Evolutionary conservation across 1,139 yeast genomes (phyloP).

Genomic region (Protomyces arabidopsidicola): DNA sequence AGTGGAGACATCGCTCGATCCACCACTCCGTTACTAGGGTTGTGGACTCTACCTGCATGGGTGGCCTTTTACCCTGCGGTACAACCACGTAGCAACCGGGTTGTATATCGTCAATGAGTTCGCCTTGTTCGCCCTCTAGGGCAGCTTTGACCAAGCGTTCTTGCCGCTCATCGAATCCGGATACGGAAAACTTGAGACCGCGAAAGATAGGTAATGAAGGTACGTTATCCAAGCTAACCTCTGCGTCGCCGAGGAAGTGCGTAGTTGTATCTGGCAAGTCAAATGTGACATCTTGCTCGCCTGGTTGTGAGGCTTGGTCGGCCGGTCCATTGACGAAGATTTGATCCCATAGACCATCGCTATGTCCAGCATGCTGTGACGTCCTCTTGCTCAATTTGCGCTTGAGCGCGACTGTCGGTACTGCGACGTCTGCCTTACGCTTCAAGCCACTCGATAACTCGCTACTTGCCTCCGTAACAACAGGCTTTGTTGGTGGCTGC

Average conservation of each 20-base stretch:
- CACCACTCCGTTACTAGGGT: conserved; percentile 22
- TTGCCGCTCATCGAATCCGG: neutral
- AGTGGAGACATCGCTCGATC: conserved; percentile 21
- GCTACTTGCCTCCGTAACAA: neutral
- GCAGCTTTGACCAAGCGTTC: neutral
- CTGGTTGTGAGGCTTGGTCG: neutral
- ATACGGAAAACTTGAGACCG: neutral
- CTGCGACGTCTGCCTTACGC: neutral
- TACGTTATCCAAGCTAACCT: neutral
- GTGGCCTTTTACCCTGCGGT: conserved; percentile 11
- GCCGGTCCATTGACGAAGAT: neutral
- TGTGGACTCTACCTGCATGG: neutral
- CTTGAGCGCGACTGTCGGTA: neutral
- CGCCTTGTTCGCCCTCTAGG: neutral
- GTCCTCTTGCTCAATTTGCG: neutral
- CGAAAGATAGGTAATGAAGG: neutral
- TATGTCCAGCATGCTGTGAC: neutral
- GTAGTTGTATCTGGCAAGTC: neutral
- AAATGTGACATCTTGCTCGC: neutral
- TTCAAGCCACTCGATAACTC: neutral
- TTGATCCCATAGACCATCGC: conserved; percentile 1
- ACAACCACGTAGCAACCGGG: neutral
- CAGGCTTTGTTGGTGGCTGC: neutral
- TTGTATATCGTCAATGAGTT: neutral
- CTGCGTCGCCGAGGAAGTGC: neutral